Conservation (phyloP, 129 eudicot species). For the Arctium lappa region DNA sequence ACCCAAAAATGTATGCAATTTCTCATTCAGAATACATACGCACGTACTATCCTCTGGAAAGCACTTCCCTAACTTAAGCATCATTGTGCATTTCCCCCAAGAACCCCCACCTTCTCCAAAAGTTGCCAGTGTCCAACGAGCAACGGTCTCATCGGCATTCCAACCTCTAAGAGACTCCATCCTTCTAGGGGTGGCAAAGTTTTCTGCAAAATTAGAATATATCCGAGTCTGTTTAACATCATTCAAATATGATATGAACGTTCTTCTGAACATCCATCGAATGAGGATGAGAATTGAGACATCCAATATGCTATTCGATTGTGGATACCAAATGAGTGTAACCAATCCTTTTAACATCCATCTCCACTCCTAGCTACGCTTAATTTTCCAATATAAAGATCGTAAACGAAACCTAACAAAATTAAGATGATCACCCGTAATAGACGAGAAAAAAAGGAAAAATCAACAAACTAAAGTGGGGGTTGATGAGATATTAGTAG, state of each 20-base stretch:
- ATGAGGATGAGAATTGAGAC: not conserved
- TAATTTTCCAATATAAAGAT: not conserved
- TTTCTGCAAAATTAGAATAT: not conserved
- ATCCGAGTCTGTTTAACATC: not conserved
- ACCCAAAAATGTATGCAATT: not conserved
- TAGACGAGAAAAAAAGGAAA: not conserved
- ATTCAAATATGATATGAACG: not conserved
- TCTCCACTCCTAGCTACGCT: not conserved
- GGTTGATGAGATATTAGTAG: not conserved
- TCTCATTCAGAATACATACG: not conserved
- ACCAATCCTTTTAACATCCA: not conserved
- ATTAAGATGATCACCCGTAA: not conserved
- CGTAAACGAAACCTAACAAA: too few relatives aligned
- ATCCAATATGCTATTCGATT: not conserved
- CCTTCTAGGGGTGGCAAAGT: not conserved
- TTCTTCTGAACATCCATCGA: not conserved
- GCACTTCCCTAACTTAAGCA: not conserved
- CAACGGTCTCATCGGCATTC: not conserved
- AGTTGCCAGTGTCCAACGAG: not conserved
- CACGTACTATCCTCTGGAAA: not conserved
- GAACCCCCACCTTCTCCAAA: not conserved
- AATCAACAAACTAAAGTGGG: not conserved
- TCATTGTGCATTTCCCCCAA: not conserved
- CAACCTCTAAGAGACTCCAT: not conserved
- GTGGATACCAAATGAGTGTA: not conserved